Evolutionary conservation across 2,329 filamentous ascomycete species (phyloP).

Genomic region (Neofusicoccum parvum): DNA sequence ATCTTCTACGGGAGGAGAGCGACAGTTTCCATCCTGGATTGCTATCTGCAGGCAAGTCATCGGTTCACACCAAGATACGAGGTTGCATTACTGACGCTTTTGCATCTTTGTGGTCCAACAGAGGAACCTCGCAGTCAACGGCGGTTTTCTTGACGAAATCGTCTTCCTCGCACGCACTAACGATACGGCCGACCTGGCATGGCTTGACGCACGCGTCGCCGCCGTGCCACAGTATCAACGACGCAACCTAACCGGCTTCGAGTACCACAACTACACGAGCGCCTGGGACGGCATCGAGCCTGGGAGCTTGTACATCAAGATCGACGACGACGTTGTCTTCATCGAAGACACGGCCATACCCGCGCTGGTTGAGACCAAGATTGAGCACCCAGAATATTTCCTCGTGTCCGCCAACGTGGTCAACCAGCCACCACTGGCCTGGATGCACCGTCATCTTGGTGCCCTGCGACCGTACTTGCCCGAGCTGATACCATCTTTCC

Average conservation of each 20-base stretch:
- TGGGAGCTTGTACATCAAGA: constrained; percentile 43
- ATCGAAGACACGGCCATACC: constrained; percentile 52
- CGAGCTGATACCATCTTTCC: constrained; percentile 38
- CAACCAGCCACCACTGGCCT: constrained; percentile 58
- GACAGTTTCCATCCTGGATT: constrained; percentile 42
- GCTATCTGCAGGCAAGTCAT: constrained; percentile 35
- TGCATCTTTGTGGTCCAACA: constrained; percentile 20
- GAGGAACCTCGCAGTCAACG: constrained; percentile 43
- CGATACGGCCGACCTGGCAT: constrained; percentile 38
- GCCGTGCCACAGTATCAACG: constrained; percentile 32
- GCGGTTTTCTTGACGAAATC: constrained; percentile 46
- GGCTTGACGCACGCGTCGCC: constrained; percentile 36
- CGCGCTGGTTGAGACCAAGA: constrained; percentile 55
- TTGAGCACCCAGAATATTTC: constrained; percentile 53
- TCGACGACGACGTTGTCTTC: constrained; percentile 47
- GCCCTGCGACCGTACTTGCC: constrained; percentile 58
- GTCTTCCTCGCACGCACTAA: constrained; percentile 44
- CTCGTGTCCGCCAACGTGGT: constrained; percentile 60
- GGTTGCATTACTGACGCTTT: neutral
- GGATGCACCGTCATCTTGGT: constrained; percentile 57
- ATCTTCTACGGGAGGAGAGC: constrained; percentile 40
- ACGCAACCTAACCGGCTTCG: constrained; percentile 20
- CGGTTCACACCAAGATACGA: neutral
- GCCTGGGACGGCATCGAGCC: constrained; percentile 26
- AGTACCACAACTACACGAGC: constrained; percentile 22